A percentile compares a stretch with the other conserved stretches of the same genome.
phyloP scores from a whole-genome alignment of 352 stramenopile species.

The Blastocystis hominis region DNA sequence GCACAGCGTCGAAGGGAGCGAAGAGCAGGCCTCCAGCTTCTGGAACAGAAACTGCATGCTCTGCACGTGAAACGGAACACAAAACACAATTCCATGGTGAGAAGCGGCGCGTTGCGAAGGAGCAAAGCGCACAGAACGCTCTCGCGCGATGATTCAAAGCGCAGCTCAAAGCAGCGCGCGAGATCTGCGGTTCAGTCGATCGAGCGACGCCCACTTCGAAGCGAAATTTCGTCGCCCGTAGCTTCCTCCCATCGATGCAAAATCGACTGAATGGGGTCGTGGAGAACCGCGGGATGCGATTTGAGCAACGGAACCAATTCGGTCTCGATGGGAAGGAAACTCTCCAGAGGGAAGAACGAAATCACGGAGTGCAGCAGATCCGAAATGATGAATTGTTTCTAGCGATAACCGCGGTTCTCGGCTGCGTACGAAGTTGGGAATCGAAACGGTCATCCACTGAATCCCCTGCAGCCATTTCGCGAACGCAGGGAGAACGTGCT shows the following conservation, averaged over 20 bases:
- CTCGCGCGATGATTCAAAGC: background rate
- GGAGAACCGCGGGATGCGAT: background rate
- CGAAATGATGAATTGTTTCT: background rate
- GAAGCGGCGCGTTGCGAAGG: background rate
- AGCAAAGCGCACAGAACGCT: background rate
- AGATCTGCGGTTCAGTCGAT: no score
- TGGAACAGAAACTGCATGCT: background rate
- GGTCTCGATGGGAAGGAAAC: background rate
- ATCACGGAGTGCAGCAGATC: background rate
- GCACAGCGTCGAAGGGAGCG: background rate
- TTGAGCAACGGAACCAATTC: background rate
- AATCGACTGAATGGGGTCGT: background rate
- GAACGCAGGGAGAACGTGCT: background rate
- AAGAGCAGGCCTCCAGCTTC: background rate
- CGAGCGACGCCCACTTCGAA: background rate
- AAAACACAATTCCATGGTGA: no score
- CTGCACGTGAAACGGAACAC: no score
- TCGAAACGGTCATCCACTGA: background rate
- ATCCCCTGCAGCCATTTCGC: slow-evolving; percentile 14
- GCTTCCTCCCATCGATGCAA: background rate
- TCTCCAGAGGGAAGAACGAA: background rate
- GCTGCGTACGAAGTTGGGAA: background rate
- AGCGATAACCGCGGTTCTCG: background rate
- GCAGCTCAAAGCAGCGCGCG: no score
- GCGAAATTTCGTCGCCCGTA: background rate